Base-by-base conservation (phyloP, 345 rosid species). In the Raphanus sativus region DNA sequence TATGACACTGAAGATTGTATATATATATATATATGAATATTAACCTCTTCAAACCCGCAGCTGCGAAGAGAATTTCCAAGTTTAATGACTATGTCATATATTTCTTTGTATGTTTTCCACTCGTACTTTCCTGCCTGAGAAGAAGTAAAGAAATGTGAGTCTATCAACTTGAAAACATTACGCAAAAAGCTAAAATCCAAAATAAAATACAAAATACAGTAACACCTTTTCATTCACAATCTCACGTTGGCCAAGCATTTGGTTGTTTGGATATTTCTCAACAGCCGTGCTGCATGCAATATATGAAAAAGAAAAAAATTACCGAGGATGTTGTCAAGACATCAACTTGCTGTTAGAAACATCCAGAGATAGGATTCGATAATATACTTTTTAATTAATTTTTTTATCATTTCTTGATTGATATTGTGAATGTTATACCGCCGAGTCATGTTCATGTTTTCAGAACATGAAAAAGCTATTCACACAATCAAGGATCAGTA, bases 191-290 rank as follows among this genome's bases (percentile, higher is more conserved):
- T 30, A 36, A 69, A 29, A 29, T 8, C 34, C 1, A 21, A 29
- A 62, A 0, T 13, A 45, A 45, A 45, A 45, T 13, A 45, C 52
- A 45, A 45, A 45, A 13, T 15, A 17, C 2, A 6, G 38, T 54
- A 56, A 67, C 62, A 92, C 98, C 94, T 86, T 87, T 9, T 89
- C 96, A 17, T 89, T 42, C 29, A 81, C 87, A 42, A 87, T 83
- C 86, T 87, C 89, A 7, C 98, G 87, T 55, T 5, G 80, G 71
- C 98, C 98, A 54, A 92, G 89, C 97, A 92, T 92, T 11, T 13
- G 86, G 71, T 86, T 87, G 56, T 87, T 77, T 3, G 98, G 96
- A 85, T 78, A 75, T 70, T 81, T 86, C 77, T 90, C 90, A 65
- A 84, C 98, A 42, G 95, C 80, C 77, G 86, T 78, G 48, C 98